Evolutionary conservation across 1,139 yeast genomes (phyloP), one percentile per base, ranked within the genome.

Genomic region (Suhomyces kunorum): DNA sequence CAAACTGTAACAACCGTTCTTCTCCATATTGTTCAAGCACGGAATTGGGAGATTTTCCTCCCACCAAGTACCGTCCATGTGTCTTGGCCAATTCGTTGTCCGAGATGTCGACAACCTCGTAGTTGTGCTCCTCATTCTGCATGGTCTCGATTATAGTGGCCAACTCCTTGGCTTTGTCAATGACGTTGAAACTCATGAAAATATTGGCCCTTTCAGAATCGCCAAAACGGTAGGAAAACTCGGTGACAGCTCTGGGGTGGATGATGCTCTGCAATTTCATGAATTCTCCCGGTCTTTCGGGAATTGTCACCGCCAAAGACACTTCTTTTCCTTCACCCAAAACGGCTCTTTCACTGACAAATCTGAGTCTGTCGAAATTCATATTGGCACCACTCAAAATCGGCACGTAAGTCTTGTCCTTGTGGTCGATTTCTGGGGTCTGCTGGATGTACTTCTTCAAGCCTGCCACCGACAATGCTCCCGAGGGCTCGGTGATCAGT

Each of bases 241-340:
- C 99, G 4, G 98, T 92, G 38, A 90, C 86, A 3, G 84, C 75
- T 63, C 98, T 79, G 44, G 98, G 98, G 47, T 82, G 81, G 33
- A 94, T 80, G 32, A 87, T 74, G 29, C 74, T 72, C 55, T 87
- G 94, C 45, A 92, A 74, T 47, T 77, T 78, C 44, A 79, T 76
- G 66, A 92, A 92, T 41, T 95, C 87, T 25, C 98, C 98, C 9
- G 97, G 95, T 39, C 70, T 65, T 63, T 92, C 98, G 11, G 98
- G 98, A 47, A 92, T 88, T 29, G 89, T 82, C 8, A 89, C 89
- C 32, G 87, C 81, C 69, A 92, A 74, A 50, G 95, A 92, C 8
- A 89, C 96, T 68, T 92, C 99, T 53, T 84, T 87, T 40, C 98
- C 98, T 63, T 92, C 98, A 68, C 98, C 99, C 19, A 92, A 76